Evolutionary conservation across 129 eudicot genomes (phyloP), one percentile per base, ranked within the genome.

Genomic region (Artemisia annua): DNA sequence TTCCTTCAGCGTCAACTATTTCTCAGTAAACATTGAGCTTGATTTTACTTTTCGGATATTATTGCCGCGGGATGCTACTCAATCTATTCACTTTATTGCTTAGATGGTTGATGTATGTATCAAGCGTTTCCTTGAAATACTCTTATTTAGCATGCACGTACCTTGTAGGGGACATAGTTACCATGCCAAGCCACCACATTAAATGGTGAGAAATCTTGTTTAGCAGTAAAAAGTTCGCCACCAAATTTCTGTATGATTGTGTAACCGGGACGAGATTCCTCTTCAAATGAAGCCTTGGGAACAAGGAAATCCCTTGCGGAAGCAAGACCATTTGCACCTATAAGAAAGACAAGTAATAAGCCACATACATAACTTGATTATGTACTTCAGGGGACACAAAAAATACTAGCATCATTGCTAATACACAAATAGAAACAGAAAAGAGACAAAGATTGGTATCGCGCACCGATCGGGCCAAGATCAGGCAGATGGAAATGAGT

Each of bases 151-250:
- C 5, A n/a, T 30, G 39, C 43, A 30, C 71, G 16, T 78, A 88
- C 99, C 99, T 95, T 95, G 61, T 88, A 95, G 14, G 99, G 99
- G 14, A 75, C 97, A 86, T 95, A 95, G 56, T 95, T 95, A 18
- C 99, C 99, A 80, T 95, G 99, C 99, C 99, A 95, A 20, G 99
- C 99, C 46, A 86, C 99, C 67, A 90, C 99, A 71, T 95, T 95
- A 76, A 95, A 95, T 7, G 99, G 97, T 57, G 99, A 95, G 77
- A 95, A 95, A 83, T 95, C 96, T 79, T 95, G 99, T 70, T 82
- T 95, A 66, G 99, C 99, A 9, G 91, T 95, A 74, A 95, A 95
- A 65, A 95, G 90, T 77, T 95, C 97, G 5, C 99, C 99, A 48
- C 99, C 99, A 71, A 83, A 95, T 77, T 95, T 95, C 70, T 95